These are phyloP conservation scores for Graphiopsis chlorocephala DNA, from an alignment of 2,329 filamentous ascomycete genomes.

Conservation along the genomic window DNA sequence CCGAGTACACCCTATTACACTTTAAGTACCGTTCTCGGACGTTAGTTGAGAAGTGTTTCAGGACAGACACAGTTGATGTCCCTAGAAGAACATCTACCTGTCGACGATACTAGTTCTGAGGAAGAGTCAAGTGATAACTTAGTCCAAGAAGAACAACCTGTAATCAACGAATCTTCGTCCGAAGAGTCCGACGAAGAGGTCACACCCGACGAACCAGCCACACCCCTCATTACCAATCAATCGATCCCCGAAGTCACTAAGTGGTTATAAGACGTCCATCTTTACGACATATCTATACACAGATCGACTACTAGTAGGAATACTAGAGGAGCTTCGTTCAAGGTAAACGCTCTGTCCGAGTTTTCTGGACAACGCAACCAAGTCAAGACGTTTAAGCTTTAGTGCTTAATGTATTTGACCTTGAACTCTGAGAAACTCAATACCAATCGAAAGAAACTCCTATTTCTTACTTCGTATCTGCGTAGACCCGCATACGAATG, in stretches of 20 bases:
- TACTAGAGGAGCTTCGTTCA: not conserved
- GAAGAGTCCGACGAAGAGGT: not conserved
- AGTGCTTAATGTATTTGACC: not conserved
- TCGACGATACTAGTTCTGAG: too few relatives aligned
- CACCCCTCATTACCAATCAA: not conserved
- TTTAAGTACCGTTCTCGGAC: too few relatives aligned
- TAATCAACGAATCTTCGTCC: too few relatives aligned
- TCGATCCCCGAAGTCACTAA: not conserved
- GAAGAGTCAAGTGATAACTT: too few relatives aligned
- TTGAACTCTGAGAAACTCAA: not conserved
- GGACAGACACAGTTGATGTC: not conserved
- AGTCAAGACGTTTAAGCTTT: not conserved
- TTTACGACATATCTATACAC: not conserved
- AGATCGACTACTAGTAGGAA: not conserved
- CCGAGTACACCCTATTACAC: too few relatives aligned
- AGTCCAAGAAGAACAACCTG: too few relatives aligned
- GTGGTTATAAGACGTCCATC: not conserved
- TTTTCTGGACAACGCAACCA: not conserved
- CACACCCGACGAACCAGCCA: not conserved
- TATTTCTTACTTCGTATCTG: not conserved
- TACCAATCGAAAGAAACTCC: not conserved
- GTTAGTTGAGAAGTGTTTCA: too few relatives aligned
- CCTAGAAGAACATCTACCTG: too few relatives aligned
- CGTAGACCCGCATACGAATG: not conserved
- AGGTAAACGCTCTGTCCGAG: not conserved